A percentile compares a stretch with the other conserved stretches of the same genome.
phyloP scores from a whole-genome alignment of 1,139 yeast species.

The Wickerhamiella pararugosa region DNA sequence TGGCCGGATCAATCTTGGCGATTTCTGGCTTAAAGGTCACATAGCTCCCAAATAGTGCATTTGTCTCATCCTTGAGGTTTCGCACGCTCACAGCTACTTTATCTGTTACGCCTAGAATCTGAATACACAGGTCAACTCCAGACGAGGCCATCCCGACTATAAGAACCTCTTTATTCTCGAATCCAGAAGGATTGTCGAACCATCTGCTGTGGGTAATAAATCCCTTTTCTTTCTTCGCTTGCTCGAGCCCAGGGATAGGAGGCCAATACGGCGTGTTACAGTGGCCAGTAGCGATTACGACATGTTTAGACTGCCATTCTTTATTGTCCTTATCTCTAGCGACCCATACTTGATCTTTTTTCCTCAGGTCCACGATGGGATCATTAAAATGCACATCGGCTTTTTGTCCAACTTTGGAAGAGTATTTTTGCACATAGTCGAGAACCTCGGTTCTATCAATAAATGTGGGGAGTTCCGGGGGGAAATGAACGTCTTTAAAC shows the following conservation, averaged over 20 bases:
- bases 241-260: conserved; percentile 34
- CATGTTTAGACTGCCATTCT: conserved; percentile 31
- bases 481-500: conserved; percentile 35
- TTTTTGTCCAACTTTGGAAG: conserved; percentile 25
- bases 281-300: conserved; percentile 44
- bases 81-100: conserved; percentile 13
- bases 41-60: conserved; percentile 22
- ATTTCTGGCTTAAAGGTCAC: conserved; percentile 32
- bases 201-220: conserved; percentile 42
- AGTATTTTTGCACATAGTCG: conserved; percentile 33
- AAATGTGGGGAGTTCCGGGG: conserved; percentile 32
- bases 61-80: conserved; percentile 8
- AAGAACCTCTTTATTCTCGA: conserved; percentile 30
- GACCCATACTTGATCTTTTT: conserved; percentile 30
- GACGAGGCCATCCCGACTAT: conserved; percentile 52
- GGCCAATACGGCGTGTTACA: conserved; percentile 45
- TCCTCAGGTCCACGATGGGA: conserved; percentile 25
- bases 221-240: conserved; percentile 28
- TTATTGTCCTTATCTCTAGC: conserved; percentile 21
- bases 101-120: conserved; percentile 21
- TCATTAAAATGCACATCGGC: conserved; percentile 27
- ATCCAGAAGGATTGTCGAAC: conserved; percentile 38
- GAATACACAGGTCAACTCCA: conserved; percentile 44
- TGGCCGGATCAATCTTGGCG: conserved; percentile 19
- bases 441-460: conserved; percentile 37